These are phyloP conservation scores for Globisporangium canariense DNA, from an alignment of 352 stramenopile genomes.

Conservation along the genomic window DNA sequence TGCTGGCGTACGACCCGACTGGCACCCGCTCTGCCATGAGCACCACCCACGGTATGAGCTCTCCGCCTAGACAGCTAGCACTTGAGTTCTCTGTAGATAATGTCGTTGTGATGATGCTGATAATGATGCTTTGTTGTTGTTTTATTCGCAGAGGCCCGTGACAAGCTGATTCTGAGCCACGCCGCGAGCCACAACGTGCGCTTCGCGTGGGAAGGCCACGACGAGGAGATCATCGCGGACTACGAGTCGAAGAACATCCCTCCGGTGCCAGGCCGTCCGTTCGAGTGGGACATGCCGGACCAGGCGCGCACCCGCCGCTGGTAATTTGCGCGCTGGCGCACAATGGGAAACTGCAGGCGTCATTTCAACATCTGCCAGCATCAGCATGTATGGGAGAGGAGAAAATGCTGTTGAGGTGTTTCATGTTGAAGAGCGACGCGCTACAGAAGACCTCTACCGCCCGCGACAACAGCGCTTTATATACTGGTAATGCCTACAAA, in stretches of 20 bases:
- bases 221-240: constrained; percentile 74
- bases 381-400: no score
- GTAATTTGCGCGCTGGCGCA: constrained; percentile 27
- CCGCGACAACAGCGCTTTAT: no score
- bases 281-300: constrained; percentile 65
- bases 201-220: constrained; percentile 74
- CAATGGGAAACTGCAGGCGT: neutral
- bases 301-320: constrained; percentile 63
- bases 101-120: neutral
- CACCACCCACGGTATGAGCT: constrained; percentile 58
- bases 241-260: constrained; percentile 74
- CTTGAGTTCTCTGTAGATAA: no score
- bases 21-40: constrained; percentile 86
- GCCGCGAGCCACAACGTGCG: constrained; percentile 74
- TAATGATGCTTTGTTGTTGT: neutral
- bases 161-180: constrained; percentile 70
- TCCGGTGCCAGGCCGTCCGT: constrained; percentile 61
- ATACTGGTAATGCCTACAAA: no score
- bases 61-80: no score
- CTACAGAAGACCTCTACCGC: no score
- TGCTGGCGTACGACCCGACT: constrained; percentile 80
- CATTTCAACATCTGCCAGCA: no score
- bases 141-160: constrained; percentile 40
- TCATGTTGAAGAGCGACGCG: no score
- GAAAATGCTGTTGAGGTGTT: no score